Conservation (phyloP, 2,329 filamentous ascomycete genomes). For the Phaeomoniella chlamydospora region DNA sequence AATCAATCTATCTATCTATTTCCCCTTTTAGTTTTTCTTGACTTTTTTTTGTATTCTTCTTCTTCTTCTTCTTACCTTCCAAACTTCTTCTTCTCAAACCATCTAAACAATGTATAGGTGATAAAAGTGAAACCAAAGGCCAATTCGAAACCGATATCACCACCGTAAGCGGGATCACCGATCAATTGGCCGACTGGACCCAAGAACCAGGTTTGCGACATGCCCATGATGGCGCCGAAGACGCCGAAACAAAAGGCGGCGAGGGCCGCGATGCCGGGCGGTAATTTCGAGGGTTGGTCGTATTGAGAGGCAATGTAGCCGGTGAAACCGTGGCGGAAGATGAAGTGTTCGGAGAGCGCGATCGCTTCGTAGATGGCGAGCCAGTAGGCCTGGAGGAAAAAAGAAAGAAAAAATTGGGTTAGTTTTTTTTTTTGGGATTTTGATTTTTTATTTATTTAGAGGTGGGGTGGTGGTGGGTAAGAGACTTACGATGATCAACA, state of each 20-base stretch:
- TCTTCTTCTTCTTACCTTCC: constrained; percentile 21
- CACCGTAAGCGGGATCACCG: constrained; percentile 28
- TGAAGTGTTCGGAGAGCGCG: constrained; percentile 49
- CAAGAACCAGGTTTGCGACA: constrained; percentile 55
- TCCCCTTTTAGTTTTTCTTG: too few species aligned
- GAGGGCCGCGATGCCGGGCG: constrained; percentile 48
- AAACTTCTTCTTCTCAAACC: constrained; percentile 30
- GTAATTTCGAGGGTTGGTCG: constrained; percentile 41
- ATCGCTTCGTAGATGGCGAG: constrained; percentile 59
- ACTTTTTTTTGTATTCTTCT: too few species aligned
- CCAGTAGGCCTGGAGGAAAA: constrained; percentile 45
- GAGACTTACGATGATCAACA: constrained; percentile 41
- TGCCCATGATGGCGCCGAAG: constrained; percentile 52
- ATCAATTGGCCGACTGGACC: constrained; percentile 52
- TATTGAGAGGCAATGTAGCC: constrained; percentile 48
- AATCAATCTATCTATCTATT: too few species aligned
- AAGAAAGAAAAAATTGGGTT: constrained; percentile 5
- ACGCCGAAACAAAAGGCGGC: constrained; percentile 50
- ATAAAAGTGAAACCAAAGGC: constrained; percentile 45
- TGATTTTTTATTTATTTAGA: too few species aligned
- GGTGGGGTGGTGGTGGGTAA: too few species aligned
- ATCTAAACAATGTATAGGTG: constrained; percentile 36
- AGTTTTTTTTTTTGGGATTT: constrained; percentile 12
- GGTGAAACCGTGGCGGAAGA: constrained; percentile 48
- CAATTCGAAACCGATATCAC: constrained; percentile 51